A percentile compares a stretch with the other conserved stretches of the same genome.
Evolutionary conservation across 225 moss, liverwort and hornwort genomes (phyloP).

Genomic region (Takakia lepidozioides): DNA sequence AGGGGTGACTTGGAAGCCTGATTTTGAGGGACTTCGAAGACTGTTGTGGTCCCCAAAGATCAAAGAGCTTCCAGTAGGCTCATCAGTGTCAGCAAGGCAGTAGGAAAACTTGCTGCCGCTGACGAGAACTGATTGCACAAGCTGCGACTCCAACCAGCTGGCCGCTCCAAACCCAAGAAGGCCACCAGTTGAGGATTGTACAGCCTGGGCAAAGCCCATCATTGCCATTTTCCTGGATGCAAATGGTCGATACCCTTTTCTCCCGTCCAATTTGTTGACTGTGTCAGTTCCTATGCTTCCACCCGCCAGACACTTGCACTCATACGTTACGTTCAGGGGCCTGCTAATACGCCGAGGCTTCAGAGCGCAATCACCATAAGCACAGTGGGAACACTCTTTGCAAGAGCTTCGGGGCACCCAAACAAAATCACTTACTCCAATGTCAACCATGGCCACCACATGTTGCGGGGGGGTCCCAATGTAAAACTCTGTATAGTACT

Average conservation of each 20-base stretch:
- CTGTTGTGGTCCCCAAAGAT: constrained; percentile 7
- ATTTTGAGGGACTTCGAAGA: neutral
- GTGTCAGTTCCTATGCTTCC: too few species aligned
- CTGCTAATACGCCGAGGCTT: neutral
- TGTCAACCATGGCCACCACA: constrained; percentile 27
- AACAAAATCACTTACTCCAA: constrained; percentile 21
- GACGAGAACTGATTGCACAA: neutral
- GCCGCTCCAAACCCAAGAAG: constrained; percentile 20
- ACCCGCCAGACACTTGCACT: constrained; percentile 12
- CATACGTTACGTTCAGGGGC: neutral
- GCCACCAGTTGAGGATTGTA: constrained; percentile 11
- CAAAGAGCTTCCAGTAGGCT: constrained; percentile 27
- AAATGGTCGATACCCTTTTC: constrained; percentile 1
- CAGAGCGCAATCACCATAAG: constrained; percentile 3
- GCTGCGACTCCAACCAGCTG: constrained; percentile 14
- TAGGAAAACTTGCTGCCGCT: constrained; percentile 10
- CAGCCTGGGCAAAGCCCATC: constrained; percentile 12
- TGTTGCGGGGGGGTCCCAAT: constrained; percentile 23
- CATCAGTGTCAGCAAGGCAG: constrained; percentile 33
- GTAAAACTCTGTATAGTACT: constrained; percentile 28
- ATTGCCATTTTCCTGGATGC: constrained; percentile 3
- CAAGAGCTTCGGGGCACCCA: too few species aligned
- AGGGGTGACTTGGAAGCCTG: constrained; percentile 11
- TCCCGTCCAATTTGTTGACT: constrained; percentile 12
- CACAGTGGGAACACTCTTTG: too few species aligned